Base-by-base conservation (phyloP, 768 basidiomycete genomes). In the Dioszegia crocea region DNA sequence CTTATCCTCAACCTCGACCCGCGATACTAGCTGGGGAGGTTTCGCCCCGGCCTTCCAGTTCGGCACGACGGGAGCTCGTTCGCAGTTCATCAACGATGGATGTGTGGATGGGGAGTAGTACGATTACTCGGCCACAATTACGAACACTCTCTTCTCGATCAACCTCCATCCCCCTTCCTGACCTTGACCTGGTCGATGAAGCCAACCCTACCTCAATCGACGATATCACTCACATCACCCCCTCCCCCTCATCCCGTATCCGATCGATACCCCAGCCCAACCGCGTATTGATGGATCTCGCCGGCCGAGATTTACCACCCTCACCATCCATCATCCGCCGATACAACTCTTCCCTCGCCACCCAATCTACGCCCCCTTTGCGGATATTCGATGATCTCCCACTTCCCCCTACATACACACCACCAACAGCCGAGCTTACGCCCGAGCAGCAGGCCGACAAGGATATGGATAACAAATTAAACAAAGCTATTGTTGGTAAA, bases 221-320 rank as follows among this genome's bases (percentile, higher is more conserved):
- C 26, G 17, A 23, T 24, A 39, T 39, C 14, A 51, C 57, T 5
- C 36, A 58, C 10, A 40, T 31, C 8, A 23, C 19, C 4, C 45
- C 60, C 10, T 56, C 53, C n/a, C 40, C 33, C 17, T 44, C 64
- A 0, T 53, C 57, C 3, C 48, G 60, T 2, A 11, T 4, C 9
- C 51, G 33, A 16, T 19, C 57, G 11, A 21, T 64, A 1, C 62
- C 62, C 23, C 61, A 67, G 45, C 63, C 65, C n/a, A 66, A 65
- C 55, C 66, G 63, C 24, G 57, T 65, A 2, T 48, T 66, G 45
- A 65, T 67, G 64, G 68, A 73, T 61, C 63, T 69, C 24, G 71
- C 65, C 4, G 71, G 66, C 30, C 41, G 36, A 38, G 66, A 71
- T 62, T 9, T 65, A 3, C 66, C 65, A 4, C 30, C 19, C 9